Conservation (phyloP, 2,329 filamentous ascomycete genomes). For the Claviceps sp. region DNA sequence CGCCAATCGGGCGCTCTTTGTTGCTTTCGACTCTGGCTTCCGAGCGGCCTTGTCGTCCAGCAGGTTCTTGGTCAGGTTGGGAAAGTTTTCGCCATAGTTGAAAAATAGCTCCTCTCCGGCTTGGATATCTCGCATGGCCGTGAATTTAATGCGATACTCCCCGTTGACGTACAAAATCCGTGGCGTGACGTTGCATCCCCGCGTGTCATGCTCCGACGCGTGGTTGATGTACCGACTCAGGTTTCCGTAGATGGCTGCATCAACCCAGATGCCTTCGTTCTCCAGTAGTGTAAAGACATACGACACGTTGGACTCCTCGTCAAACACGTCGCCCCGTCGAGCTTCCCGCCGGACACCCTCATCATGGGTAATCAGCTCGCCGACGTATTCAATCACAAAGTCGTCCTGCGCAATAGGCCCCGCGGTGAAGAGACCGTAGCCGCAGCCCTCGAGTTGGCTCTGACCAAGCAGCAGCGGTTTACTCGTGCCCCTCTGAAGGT, state of each 20-base stretch:
- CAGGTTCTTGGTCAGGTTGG: constrained; percentile 38
- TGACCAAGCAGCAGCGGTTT: constrained; percentile 57
- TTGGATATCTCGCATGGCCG: constrained; percentile 51
- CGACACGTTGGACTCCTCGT: constrained; percentile 47
- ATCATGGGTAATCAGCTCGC: constrained; percentile 58
- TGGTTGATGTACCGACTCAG: constrained; percentile 78
- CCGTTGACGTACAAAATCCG: constrained; percentile 61
- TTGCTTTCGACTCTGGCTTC: constrained; percentile 13
- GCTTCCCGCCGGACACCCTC: constrained; percentile 58
- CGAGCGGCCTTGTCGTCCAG: constrained; percentile 24
- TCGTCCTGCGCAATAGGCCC: constrained; percentile 53
- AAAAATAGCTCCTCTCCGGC: constrained; percentile 70
- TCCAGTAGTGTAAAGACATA: constrained; percentile 50
- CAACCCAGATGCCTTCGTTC: constrained; percentile 52
- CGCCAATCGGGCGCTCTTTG: constrained; percentile 10
- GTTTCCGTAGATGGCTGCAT: constrained; percentile 66
- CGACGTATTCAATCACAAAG: constrained; percentile 72
- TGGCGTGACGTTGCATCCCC: constrained; percentile 48
- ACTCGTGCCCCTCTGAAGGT: constrained; percentile 52
- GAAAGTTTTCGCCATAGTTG: constrained; percentile 61
- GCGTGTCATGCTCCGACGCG: constrained; percentile 36
- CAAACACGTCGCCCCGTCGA: constrained; percentile 44
- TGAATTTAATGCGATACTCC: constrained; percentile 64
- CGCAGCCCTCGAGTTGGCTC: constrained; percentile 53
- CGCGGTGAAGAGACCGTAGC: constrained; percentile 63